Evolutionary conservation across 2,329 filamentous ascomycete species (phyloP).

Genomic region (Lachnellula willkommii): DNA sequence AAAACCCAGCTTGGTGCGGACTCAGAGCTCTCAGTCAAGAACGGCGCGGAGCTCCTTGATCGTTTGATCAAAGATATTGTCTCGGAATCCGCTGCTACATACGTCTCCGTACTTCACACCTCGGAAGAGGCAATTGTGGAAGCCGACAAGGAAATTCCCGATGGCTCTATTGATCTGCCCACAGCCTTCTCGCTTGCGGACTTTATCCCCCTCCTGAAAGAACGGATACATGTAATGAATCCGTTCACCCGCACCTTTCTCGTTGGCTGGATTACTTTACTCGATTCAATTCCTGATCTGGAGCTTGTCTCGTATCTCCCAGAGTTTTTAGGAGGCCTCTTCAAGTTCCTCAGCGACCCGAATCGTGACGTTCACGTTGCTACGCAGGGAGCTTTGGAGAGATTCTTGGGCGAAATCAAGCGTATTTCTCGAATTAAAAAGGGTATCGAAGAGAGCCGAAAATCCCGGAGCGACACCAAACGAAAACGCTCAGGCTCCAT

Average conservation of each 20-base stretch:
- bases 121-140: constrained; percentile 47
- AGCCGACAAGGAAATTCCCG: constrained; percentile 41
- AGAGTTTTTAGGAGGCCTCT: constrained; percentile 80
- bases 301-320: constrained; percentile 91
- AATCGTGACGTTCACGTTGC: constrained; percentile 93
- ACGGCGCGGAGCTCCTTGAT: constrained; percentile 91
- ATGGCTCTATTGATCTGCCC: constrained; percentile 50
- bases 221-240: constrained; percentile 89
- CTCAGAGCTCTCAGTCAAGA: constrained; percentile 94
- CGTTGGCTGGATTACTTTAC: constrained; percentile 88
- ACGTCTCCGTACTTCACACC: constrained; percentile 79
- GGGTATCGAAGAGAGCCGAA: constrained; percentile 81
- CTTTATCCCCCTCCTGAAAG: constrained; percentile 90
- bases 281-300: constrained; percentile 94
- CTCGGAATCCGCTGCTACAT: constrained; percentile 88
- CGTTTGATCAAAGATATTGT: constrained; percentile 95
- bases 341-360: constrained; percentile 87
- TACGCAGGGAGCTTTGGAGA: constrained; percentile 81
- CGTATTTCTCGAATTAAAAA: constrained; percentile 90
- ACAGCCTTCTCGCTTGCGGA: constrained; percentile 87
- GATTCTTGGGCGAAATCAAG: constrained; percentile 89
- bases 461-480: constrained; percentile 55
- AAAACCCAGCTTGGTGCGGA: constrained; percentile 75
- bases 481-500: constrained; percentile 65
- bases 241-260: constrained; percentile 93